Evolutionary conservation across 495 filamentous ascomycete genomes (phyloP), one percentile per base, ranked within the genome.

Genomic region (Pyrenula aspistea): DNA sequence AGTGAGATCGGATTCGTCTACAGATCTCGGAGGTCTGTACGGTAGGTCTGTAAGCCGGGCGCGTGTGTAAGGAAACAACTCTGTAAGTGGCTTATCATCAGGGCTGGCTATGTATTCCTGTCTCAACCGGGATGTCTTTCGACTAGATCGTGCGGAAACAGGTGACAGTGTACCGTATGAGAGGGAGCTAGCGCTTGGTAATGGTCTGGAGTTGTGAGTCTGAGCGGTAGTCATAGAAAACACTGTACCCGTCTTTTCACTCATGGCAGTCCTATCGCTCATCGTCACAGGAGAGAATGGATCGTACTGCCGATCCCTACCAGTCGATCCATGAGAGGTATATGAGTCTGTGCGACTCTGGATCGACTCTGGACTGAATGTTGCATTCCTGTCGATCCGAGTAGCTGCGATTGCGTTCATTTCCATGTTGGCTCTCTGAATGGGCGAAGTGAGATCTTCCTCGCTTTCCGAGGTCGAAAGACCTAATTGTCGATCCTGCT

Each of bases 21-120:
- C 63, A 20, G 50, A 20, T 19, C 50, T 20, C 12, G 54, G 42
- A 15, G 77, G 75, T 20, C 79, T 74, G 66, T 89, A 94, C 1
- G 86, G 83, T 36, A 95, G 83, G 55, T 93, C 90, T 54, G 80
- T 86, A 2, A 96, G 73, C 22, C 89, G 81, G 51, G 84, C 71
- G 65, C 89, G 76, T 66, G 86, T 80, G 73, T 87, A 78, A 2
- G 83, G 77, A 59, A 88, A 83, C 8, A 82, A 58, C 64, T 77
- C 74, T n/a, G 83, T 80, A 8, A 71, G 61, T 2, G 82, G 82
- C 56, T 82, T 68, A 49, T 79, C 77, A 8, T 78, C 74, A 3
- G 83, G 82, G 60, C 83, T 85, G 20, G 74, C 65, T 12, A 89
- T 75, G 31, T 96, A 78, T 65, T 98, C 90, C 62, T 96, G 85